These are phyloP conservation scores for Microcyclosporella mali DNA, from an alignment of 2,329 filamentous ascomycete genomes.

Conservation along the genomic window DNA sequence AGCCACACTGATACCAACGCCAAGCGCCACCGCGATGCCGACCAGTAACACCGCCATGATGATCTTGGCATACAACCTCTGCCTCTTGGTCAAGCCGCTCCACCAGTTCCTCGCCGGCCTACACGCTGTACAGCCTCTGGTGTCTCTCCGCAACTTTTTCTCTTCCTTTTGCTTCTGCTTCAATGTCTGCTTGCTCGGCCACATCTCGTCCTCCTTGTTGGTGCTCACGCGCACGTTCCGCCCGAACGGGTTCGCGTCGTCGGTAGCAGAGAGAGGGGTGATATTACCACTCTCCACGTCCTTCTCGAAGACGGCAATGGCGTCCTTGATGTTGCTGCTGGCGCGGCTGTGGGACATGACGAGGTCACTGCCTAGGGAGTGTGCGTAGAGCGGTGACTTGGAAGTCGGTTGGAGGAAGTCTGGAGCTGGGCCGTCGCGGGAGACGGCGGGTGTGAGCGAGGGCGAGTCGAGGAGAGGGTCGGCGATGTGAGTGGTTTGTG, in stretches of 20 bases:
- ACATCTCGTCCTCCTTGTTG: slow-evolving; percentile 47
- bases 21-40: slow-evolving; percentile 43
- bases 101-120: slow-evolving; percentile 28
- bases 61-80: slow-evolving; percentile 42
- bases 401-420: background rate
- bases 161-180: slow-evolving; percentile 36
- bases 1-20: slow-evolving; percentile 44
- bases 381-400: slow-evolving; percentile 38
- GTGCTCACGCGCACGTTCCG: slow-evolving; percentile 38
- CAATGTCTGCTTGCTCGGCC: slow-evolving; percentile 45
- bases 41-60: slow-evolving; percentile 41
- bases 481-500: slow-evolving; percentile 18
- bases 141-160: slow-evolving; percentile 28
- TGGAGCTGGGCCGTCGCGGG: slow-evolving; percentile 30
- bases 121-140: slow-evolving; percentile 32
- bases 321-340: slow-evolving; percentile 16
- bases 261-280: slow-evolving; percentile 30
- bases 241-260: slow-evolving; percentile 34
- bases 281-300: slow-evolving; percentile 34
- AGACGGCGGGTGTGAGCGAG: slow-evolving; percentile 31
- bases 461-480: slow-evolving; percentile 29
- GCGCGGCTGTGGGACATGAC: slow-evolving; percentile 19
- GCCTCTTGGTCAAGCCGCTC: slow-evolving; percentile 37
- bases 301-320: slow-evolving; percentile 28
- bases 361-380: slow-evolving; percentile 42